A percentile compares a stretch with the other conserved stretches of the same genome.
Evolutionary conservation across 768 basidiomycete genomes (phyloP).

Genomic region (Phylloporus sp.): DNA sequence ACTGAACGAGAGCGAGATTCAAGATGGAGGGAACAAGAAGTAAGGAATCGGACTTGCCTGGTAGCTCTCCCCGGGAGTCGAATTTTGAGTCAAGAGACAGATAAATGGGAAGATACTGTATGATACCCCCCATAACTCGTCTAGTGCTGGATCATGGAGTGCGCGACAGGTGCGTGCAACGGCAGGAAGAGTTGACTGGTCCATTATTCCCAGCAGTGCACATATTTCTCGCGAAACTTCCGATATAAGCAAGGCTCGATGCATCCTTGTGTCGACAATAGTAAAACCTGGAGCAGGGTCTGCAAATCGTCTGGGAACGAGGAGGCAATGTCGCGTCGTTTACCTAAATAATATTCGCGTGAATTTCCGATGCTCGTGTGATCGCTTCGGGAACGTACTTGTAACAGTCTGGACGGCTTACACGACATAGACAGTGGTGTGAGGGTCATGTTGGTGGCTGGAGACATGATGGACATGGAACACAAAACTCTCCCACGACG

Average conservation of each 20-base stretch:
- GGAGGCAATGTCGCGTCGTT: conserved; percentile 3
- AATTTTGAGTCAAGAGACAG: conserved; percentile 7
- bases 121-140: conserved; percentile 23
- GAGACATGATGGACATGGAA: too few species aligned
- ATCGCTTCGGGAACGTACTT: not conserved
- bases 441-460: not conserved
- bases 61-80: not conserved
- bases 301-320: conserved; percentile 1
- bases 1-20: not conserved
- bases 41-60: conserved; percentile 9
- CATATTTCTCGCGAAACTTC: conserved; percentile 20
- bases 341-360: conserved; percentile 11
- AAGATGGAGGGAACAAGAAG: not conserved
- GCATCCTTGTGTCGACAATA: conserved; percentile 10
- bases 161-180: conserved; percentile 24
- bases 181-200: conserved; percentile 15
- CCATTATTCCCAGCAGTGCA: not conserved
- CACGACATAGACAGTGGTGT: not conserved
- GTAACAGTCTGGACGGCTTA: not conserved
- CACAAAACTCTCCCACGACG: too few species aligned
- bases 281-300: not conserved
- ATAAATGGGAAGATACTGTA: conserved; percentile 21
- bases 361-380: conserved; percentile 8
- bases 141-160: conserved; percentile 21
- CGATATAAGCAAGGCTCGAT: conserved; percentile 22